Percentiles rank a stretch among this genome's conserved stretches.
Evolutionary conservation across 2,329 filamentous ascomycete genomes (phyloP).

Genomic region (Chaetomiaceae sp.): DNA sequence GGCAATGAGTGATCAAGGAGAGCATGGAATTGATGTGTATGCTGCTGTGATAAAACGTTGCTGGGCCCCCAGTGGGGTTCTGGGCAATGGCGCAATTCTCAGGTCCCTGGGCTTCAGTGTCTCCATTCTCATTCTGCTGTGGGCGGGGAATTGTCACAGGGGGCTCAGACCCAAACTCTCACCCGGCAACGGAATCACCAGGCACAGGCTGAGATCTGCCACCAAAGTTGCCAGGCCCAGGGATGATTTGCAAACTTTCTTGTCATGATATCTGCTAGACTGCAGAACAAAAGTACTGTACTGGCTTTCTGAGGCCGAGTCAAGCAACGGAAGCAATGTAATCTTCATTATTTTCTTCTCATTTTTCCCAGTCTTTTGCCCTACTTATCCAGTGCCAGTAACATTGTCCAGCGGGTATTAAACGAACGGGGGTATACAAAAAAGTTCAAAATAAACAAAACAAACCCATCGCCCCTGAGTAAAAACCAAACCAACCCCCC

Average conservation of each 20-base stretch:
- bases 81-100: not conserved
- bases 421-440: slow-evolving; percentile 1
- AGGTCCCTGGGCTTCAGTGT: no score
- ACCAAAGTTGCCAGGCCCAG: no score
- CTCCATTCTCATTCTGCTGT: not conserved
- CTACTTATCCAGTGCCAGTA: not conserved
- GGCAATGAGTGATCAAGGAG: not conserved
- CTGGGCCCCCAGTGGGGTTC: not conserved
- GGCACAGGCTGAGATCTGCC: no score
- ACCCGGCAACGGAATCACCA: no score
- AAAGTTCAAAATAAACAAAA: not conserved
- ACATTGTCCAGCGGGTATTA: not conserved
- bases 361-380: not conserved
- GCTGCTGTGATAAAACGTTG: not conserved
- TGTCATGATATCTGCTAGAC: no score
- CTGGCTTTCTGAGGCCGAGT: no score
- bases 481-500: not conserved
- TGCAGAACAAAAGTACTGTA: no score
- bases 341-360: not conserved
- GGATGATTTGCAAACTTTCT: no score
- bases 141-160: not conserved
- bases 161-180: not conserved
- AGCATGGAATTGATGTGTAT: not conserved
- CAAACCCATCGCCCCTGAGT: not conserved
- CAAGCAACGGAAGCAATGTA: not conserved